These are phyloP conservation scores for Misopates orontium DNA, from an alignment of 257 asterid genomes.

Conservation along the genomic window DNA sequence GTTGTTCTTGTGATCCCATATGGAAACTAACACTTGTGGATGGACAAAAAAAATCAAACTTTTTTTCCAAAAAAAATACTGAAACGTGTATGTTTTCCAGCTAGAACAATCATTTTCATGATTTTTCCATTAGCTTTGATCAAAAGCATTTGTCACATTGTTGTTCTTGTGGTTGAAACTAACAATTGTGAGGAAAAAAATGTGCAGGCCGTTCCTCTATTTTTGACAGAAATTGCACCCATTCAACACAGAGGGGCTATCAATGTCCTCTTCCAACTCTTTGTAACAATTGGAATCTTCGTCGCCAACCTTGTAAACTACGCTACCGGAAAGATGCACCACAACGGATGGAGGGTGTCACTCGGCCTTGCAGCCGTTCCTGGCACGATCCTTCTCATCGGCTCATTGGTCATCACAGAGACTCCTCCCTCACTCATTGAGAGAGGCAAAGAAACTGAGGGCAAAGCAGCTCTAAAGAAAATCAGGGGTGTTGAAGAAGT, in stretches of 20 bases:
- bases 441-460: conserved; percentile 41
- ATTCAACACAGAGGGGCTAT: conserved; percentile 75
- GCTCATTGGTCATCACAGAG: conserved; percentile 60
- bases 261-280: conserved; percentile 81
- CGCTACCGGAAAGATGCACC: conserved; percentile 45
- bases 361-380: conserved; percentile 66
- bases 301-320: conserved; percentile 70
- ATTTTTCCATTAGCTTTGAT: too few relatives aligned
- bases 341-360: conserved; percentile 68
- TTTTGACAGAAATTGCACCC: conserved; percentile 81
- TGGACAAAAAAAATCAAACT: too few relatives aligned
- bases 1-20: too few relatives aligned
- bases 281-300: conserved; percentile 72
- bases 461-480: conserved; percentile 39
- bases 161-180: too few relatives aligned
- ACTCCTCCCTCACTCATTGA: conserved; percentile 73
- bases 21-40: too few relatives aligned
- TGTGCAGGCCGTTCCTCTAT: conserved; percentile 77
- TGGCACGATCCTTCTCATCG: conserved; percentile 41
- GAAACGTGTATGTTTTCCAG: too few relatives aligned
- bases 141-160: too few relatives aligned
- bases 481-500: conserved; percentile 64
- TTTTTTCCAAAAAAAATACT: too few relatives aligned
- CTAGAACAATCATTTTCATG: too few relatives aligned
- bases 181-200: too few relatives aligned